These are phyloP conservation scores for Discostella stelligera DNA, from an alignment of 352 stramenopile species.

Conservation along the genomic window DNA sequence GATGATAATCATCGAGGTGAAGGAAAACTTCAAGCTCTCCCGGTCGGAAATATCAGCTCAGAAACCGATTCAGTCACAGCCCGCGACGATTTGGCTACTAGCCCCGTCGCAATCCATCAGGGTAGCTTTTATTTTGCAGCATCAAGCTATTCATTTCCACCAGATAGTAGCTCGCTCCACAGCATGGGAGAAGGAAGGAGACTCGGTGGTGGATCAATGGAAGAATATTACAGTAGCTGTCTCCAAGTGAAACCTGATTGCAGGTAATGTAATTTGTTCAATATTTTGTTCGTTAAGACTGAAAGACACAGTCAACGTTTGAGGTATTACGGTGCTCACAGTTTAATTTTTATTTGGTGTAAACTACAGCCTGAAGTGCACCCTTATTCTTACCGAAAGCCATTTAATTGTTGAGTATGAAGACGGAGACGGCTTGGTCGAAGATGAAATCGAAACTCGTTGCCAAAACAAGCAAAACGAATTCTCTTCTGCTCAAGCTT, in stretches of 20 bases:
- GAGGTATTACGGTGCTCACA: not conserved
- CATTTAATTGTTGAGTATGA: conserved; percentile 85
- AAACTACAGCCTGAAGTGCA: conserved; percentile 64
- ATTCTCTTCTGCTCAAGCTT: conserved; percentile 31
- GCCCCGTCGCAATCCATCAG: conserved; percentile 47
- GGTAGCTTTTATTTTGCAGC: conserved; percentile 73
- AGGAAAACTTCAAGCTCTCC: conserved; percentile 23
- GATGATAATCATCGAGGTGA: conserved; percentile 20
- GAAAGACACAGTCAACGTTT: too few relatives aligned
- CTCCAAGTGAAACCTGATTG: conserved; percentile 80
- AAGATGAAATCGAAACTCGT: conserved; percentile 69
- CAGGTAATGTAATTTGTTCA: conserved; percentile 2
- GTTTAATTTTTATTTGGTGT: not conserved
- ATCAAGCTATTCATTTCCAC: conserved; percentile 77
- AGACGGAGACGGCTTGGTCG: conserved; percentile 67
- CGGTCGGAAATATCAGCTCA: conserved; percentile 19
- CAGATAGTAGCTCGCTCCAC: conserved; percentile 65
- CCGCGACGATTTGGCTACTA: conserved; percentile 40
- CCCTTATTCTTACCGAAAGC: conserved; percentile 73
- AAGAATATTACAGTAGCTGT: conserved; percentile 73
- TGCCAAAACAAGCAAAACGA: conserved; percentile 40
- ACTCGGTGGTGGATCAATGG: conserved; percentile 51
- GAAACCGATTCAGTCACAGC: conserved; percentile 20
- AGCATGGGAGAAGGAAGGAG: conserved; percentile 52
- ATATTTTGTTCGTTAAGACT: conserved; percentile 12